Evolutionary conservation across 2,329 filamentous ascomycete species (phyloP).

Genomic region (Ophiostoma fasciatum): DNA sequence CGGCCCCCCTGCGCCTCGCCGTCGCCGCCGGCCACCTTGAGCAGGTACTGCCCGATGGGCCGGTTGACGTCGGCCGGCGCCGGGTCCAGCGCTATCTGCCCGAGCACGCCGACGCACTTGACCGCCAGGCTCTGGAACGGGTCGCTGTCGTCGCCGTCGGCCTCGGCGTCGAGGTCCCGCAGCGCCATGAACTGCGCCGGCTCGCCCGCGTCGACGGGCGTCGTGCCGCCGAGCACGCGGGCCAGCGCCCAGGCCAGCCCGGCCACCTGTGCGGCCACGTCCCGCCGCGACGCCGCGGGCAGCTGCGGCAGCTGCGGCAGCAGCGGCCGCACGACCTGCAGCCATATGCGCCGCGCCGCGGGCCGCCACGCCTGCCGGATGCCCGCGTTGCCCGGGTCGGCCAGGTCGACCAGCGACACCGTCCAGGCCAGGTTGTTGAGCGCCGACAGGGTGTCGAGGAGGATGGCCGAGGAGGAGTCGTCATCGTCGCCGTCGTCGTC

Average conservation of each 20-base stretch:
- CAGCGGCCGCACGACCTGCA: slow-evolving; percentile 37
- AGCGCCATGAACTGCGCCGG: slow-evolving; percentile 50
- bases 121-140: slow-evolving; percentile 48
- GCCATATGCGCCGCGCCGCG: slow-evolving; percentile 41
- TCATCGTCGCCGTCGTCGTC: slow-evolving; percentile 25
- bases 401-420: slow-evolving; percentile 45
- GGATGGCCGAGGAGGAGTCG: too few relatives aligned
- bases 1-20: slow-evolving; percentile 33
- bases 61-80: slow-evolving; percentile 40
- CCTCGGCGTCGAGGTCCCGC: slow-evolving; percentile 27
- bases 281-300: slow-evolving; percentile 42
- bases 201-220: slow-evolving; percentile 36
- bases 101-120: slow-evolving; percentile 52
- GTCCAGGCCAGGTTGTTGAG: slow-evolving; percentile 57
- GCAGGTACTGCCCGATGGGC: slow-evolving; percentile 47
- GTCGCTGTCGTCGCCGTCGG: slow-evolving; percentile 20
- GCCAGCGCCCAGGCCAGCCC: slow-evolving; percentile 52
- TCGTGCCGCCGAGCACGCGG: slow-evolving; percentile 34
- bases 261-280: slow-evolving; percentile 44
- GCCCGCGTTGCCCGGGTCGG: slow-evolving; percentile 33
- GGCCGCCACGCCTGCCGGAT: slow-evolving; percentile 40
- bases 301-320: slow-evolving; percentile 36
- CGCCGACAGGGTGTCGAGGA: slow-evolving; percentile 39
- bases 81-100: slow-evolving; percentile 43
- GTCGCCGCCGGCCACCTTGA: slow-evolving; percentile 35